These are phyloP conservation scores for Termitomyces sp. DNA, from an alignment of 768 basidiomycete species.

Conservation along the genomic window DNA sequence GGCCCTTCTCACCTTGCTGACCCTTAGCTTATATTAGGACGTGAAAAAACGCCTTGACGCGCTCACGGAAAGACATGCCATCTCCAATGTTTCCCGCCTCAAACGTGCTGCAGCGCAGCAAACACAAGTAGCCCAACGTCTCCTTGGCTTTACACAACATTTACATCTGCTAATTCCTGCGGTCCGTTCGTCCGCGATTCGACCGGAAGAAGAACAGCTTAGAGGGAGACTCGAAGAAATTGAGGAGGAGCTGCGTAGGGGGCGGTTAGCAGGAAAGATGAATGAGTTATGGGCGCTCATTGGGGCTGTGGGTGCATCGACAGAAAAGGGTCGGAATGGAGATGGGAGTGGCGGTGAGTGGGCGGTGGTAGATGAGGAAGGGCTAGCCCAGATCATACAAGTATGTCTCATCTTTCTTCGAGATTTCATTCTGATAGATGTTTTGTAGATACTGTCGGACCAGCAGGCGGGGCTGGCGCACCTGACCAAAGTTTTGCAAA, in stretches of 20 bases:
- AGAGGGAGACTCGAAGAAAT: conserved; percentile 67
- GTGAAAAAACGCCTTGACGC: conserved; percentile 57
- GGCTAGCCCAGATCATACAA: conserved; percentile 69
- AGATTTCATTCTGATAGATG: background rate
- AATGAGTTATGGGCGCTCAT: conserved; percentile 86
- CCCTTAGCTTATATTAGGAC: conserved; percentile 33
- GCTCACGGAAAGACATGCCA: conserved; percentile 55
- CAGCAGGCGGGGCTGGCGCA: conserved; percentile 80
- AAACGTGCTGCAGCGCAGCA: conserved; percentile 58
- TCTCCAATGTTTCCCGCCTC: conserved; percentile 64
- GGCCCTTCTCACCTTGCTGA: background rate
- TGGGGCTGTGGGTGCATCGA: conserved; percentile 61
- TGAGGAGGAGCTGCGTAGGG: conserved; percentile 61
- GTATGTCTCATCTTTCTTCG: conserved; percentile 26
- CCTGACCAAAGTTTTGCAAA: conserved; percentile 68
- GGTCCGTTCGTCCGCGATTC: conserved; percentile 67
- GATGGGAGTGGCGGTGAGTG: conserved; percentile 50
- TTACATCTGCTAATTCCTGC: conserved; percentile 75
- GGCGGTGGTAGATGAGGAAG: conserved; percentile 86
- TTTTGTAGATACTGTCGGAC: conserved; percentile 57
- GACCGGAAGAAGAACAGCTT: conserved; percentile 76
- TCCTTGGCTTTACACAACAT: conserved; percentile 67
- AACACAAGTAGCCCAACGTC: conserved; percentile 63
- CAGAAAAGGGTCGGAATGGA: conserved; percentile 41
- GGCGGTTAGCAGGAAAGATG: conserved; percentile 63